Conservation (phyloP, 2,329 filamentous ascomycete species). For the Didymella arachidicola region DNA sequence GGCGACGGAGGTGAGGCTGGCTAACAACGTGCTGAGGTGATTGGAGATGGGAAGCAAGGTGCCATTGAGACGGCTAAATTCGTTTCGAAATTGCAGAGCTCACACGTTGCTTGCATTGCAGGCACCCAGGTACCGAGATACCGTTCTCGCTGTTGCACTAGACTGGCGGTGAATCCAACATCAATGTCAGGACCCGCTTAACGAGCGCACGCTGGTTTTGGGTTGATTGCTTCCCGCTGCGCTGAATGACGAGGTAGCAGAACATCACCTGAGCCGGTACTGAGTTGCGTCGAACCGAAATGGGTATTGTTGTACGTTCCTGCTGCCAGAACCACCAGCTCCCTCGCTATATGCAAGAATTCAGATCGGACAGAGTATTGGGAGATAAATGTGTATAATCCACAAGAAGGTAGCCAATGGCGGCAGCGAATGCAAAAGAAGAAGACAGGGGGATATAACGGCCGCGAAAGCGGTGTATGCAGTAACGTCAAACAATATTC, state of each 20-base stretch:
- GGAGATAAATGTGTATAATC: constrained; percentile 13
- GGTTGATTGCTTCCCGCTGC: constrained; percentile 10
- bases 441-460: constrained; percentile 22
- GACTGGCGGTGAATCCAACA: constrained; percentile 25
- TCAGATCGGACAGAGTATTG: constrained; percentile 9
- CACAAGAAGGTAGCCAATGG: constrained; percentile 12
- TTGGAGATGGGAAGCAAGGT: background rate
- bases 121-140: constrained; percentile 1
- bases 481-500: constrained; percentile 18
- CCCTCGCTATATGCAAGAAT: constrained; percentile 23
- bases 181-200: constrained; percentile 4
- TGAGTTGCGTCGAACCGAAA: constrained; percentile 16
- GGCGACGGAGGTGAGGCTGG: background rate
- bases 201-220: constrained; percentile 4
- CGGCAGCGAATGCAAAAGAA: constrained; percentile 26
- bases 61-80: background rate
- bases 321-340: constrained; percentile 20
- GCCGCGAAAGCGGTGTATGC: constrained; percentile 21
- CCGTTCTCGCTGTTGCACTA: constrained; percentile 14
- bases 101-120: constrained; percentile 1
- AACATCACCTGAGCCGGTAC: background rate
- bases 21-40: background rate
- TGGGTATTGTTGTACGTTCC: constrained; percentile 21
- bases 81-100: background rate
- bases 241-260: constrained; percentile 7